phyloP scores from a whole-genome alignment of 2,329 filamentous ascomycete genomes.

The Sporothrix inflata region DNA sequence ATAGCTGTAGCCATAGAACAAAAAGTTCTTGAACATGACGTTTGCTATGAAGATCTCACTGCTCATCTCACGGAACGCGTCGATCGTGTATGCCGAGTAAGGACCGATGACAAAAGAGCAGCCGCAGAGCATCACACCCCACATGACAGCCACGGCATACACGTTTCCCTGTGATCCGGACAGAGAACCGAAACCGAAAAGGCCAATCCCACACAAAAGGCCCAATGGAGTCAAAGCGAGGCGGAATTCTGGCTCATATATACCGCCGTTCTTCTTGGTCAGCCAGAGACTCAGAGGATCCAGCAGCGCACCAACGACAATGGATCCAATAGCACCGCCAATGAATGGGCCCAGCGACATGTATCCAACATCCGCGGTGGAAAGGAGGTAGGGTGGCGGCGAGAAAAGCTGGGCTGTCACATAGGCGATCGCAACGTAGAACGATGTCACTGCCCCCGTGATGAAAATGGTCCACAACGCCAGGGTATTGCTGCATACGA shows the following conservation, averaged over 20 bases:
- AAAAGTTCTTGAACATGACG: slow-evolving; percentile 13
- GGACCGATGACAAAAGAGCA: slow-evolving; percentile 5
- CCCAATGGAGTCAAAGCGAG: not conserved
- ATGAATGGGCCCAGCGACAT: not conserved
- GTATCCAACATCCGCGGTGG: not conserved
- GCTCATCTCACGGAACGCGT: slow-evolving; percentile 5
- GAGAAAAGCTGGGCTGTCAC: not conserved
- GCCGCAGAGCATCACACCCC: slow-evolving; percentile 14
- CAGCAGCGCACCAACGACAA: not conserved
- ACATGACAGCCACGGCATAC: slow-evolving; percentile 10
- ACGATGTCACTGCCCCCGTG: not conserved
- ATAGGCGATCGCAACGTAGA: slow-evolving; percentile 8
- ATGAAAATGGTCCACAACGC: slow-evolving; percentile 1
- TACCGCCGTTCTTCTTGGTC: not conserved
- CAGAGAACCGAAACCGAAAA: slow-evolving; percentile 1
- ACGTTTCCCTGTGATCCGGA: not conserved
- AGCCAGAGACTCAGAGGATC: slow-evolving; percentile 12
- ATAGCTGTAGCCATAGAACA: slow-evolving; percentile 3
- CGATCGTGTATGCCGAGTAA: not conserved
- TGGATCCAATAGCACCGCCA: not conserved
- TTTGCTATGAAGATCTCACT: slow-evolving; percentile 8
- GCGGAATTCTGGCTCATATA: slow-evolving; percentile 8
- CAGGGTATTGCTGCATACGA: not conserved
- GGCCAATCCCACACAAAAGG: not conserved
- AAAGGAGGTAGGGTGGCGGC: not conserved